phyloP scores from a whole-genome alignment of 352 stramenopile species.

The Pythium brassicae region DNA sequence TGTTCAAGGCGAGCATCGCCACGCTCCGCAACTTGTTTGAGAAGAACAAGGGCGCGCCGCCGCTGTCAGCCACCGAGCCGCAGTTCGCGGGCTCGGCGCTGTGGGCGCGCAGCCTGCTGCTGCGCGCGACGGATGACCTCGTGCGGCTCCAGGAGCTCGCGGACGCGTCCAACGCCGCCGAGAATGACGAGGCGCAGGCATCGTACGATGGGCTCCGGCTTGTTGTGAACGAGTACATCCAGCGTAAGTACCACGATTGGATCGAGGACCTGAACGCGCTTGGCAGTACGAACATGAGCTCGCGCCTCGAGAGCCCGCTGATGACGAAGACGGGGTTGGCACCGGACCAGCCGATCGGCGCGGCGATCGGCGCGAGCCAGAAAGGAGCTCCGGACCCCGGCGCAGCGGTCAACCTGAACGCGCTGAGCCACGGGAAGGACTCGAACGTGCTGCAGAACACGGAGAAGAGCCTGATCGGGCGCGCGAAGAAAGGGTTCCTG shows the following conservation, averaged over 20 bases:
- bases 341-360: constrained; percentile 1
- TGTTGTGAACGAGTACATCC: constrained; percentile 88
- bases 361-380: neutral
- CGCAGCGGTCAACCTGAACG: constrained; percentile 32
- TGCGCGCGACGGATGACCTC: constrained; percentile 74
- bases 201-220: constrained; percentile 71
- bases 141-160: constrained; percentile 65
- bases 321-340: constrained; percentile 72
- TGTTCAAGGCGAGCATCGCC: constrained; percentile 82
- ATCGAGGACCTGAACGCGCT: constrained; percentile 84
- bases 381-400: neutral
- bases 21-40: constrained; percentile 90
- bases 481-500: constrained; percentile 82
- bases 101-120: constrained; percentile 89
- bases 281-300: constrained; percentile 73
- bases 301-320: constrained; percentile 77
- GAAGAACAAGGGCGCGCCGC: constrained; percentile 82
- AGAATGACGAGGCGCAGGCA: constrained; percentile 77
- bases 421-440: constrained; percentile 30
- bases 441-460: constrained; percentile 68
- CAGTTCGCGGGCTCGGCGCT: constrained; percentile 90
- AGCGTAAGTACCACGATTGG: constrained; percentile 89
- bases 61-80: constrained; percentile 86
- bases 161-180: constrained; percentile 58
- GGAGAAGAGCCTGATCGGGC: constrained; percentile 75